Percentiles rank a stretch among this genome's conserved stretches.
phyloP scores from a whole-genome alignment of 306 rosid genomes.

The Hippophae gyantsensis region DNA sequence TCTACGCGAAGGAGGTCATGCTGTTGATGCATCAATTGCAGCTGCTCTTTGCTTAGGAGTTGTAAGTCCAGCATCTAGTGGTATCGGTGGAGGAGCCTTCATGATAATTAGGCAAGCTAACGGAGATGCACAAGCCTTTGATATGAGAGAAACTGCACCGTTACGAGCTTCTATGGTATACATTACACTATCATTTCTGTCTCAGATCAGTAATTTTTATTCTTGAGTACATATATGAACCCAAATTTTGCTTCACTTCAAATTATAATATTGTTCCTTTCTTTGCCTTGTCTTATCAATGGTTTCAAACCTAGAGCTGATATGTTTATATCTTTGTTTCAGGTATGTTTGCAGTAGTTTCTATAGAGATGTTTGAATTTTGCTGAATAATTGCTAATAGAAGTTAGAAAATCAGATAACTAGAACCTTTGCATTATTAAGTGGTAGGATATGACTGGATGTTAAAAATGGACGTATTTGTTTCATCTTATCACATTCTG shows the following conservation, averaged over 20 bases:
- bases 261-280: no score
- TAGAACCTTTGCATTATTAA: no score
- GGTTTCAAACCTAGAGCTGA: no score
- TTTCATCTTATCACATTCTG: no score
- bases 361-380: no score
- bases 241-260: background rate
- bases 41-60: conserved; percentile 75
- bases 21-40: conserved; percentile 76
- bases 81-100: conserved; percentile 81
- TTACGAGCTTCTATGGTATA: conserved; percentile 52
- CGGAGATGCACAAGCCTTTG: conserved; percentile 45
- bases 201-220: background rate
- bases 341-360: no score
- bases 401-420: no score
- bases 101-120: conserved; percentile 45
- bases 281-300: no score
- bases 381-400: no score
- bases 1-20: conserved; percentile 64
- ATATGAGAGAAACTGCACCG: conserved; percentile 90
- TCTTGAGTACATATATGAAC: background rate
- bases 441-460: no score
- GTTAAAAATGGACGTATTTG: no score
- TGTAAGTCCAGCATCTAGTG: conserved; percentile 82
- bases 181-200: background rate
- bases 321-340: no score